Evolutionary conservation across 2,329 filamentous ascomycete species (phyloP).

Genomic region (Aspergillus ustus): DNA sequence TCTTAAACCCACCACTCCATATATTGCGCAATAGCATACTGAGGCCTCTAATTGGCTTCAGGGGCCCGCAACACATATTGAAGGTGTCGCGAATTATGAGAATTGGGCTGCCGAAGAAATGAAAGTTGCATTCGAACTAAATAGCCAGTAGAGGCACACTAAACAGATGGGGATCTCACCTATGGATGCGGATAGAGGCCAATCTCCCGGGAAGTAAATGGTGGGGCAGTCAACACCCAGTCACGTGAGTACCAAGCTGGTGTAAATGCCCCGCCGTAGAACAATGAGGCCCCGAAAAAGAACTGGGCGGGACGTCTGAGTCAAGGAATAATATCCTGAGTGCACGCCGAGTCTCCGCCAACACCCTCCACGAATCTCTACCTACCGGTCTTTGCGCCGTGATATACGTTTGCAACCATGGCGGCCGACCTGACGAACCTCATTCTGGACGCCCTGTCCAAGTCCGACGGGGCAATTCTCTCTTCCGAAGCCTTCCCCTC

Average conservation of each 20-base stretch:
- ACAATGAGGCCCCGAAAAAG: conserved; percentile 31
- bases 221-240: conserved; percentile 22
- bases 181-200: background rate
- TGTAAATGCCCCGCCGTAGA: conserved; percentile 31
- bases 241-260: conserved; percentile 31
- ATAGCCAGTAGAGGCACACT: background rate
- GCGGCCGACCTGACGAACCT: conserved; percentile 64
- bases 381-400: conserved; percentile 26
- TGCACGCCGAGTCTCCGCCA: conserved; percentile 8
- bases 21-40: conserved; percentile 8
- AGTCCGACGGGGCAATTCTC: conserved; percentile 64
- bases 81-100: background rate
- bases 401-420: conserved; percentile 41
- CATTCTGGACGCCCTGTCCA: conserved; percentile 69
- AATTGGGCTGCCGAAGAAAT: background rate
- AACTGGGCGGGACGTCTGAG: conserved; percentile 30
- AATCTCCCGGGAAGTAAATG: conserved; percentile 2
- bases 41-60: background rate
- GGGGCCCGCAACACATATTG: background rate
- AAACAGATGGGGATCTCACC: background rate
- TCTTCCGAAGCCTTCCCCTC: conserved; percentile 73
- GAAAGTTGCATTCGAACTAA: background rate
- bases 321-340: conserved; percentile 24
- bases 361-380: conserved; percentile 8
- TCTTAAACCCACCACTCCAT: background rate